These are phyloP conservation scores for Flaveria sonorensis DNA, from an alignment of 129 eudicot species.

Conservation along the genomic window DNA sequence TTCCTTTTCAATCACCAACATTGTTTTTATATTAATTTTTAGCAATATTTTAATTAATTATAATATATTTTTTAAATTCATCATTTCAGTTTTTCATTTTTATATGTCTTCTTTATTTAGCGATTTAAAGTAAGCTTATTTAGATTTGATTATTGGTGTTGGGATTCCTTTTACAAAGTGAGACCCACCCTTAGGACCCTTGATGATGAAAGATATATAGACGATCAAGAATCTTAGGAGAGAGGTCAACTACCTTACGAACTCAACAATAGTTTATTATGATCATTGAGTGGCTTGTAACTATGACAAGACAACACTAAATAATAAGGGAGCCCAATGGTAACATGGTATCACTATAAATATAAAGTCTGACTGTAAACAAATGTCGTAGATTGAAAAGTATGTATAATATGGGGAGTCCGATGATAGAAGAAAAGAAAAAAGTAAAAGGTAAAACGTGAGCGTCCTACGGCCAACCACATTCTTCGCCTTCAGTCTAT, in stretches of 20 bases:
- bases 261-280: background rate
- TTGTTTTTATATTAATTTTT: background rate
- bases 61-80: background rate
- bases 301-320: background rate
- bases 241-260: background rate
- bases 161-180: background rate
- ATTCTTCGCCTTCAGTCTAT: too few relatives aligned
- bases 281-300: background rate
- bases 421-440: too few relatives aligned
- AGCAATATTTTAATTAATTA: background rate
- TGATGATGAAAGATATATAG: background rate
- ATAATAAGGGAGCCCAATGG: background rate
- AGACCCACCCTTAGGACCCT: background rate
- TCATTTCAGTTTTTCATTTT: background rate
- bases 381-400: too few relatives aligned
- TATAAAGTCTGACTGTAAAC: too few relatives aligned
- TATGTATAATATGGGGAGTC: too few relatives aligned
- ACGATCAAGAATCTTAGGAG: background rate
- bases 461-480: too few relatives aligned
- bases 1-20: conserved; percentile 1
- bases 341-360: too few relatives aligned
- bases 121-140: background rate
- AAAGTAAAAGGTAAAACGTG: too few relatives aligned
- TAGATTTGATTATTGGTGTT: conserved; percentile 4
- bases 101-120: background rate